Percentiles rank a stretch among this genome's conserved stretches.
Evolutionary conservation across 495 filamentous ascomycete species (phyloP).

Genomic region (Coniosporium apollinis): DNA sequence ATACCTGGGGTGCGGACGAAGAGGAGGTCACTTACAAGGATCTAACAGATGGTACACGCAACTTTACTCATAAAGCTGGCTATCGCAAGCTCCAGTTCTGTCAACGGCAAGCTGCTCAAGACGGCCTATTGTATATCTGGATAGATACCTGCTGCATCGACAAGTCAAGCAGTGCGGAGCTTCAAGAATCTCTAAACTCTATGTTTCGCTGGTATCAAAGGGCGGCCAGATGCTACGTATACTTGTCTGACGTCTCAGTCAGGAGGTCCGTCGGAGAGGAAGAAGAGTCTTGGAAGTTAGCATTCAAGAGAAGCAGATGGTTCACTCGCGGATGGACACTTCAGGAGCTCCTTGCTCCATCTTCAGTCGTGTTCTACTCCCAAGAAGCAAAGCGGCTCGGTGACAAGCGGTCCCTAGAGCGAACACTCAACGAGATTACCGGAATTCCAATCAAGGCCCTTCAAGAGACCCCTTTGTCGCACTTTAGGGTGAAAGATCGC

Average conservation of each 20-base stretch:
- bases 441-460: slow-evolving; percentile 2
- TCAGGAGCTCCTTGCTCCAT: slow-evolving; percentile 5
- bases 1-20: slow-evolving; percentile 8
- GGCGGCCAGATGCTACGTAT: slow-evolving; percentile 4
- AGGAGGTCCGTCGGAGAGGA: no score
- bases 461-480: slow-evolving; percentile 2
- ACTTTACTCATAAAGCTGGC: not conserved
- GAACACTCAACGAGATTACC: slow-evolving; percentile 5
- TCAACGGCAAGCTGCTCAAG: not conserved
- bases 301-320: slow-evolving; percentile 6
- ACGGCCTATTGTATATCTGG: slow-evolving; percentile 1
- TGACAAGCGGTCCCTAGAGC: not conserved
- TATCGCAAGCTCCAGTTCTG: not conserved
- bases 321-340: slow-evolving; percentile 9
- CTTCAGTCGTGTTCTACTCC: not conserved
- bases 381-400: not conserved
- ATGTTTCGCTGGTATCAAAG: slow-evolving; percentile 7
- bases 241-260: slow-evolving; percentile 4
- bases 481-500: slow-evolving; percentile 2
- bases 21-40: slow-evolving; percentile 9
- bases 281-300: not conserved
- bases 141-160: slow-evolving; percentile 7
- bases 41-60: not conserved
- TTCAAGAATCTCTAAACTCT: slow-evolving; percentile 2
- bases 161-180: slow-evolving; percentile 5